Percentiles rank a stretch among this genome's conserved stretches.
phyloP scores from a whole-genome alignment of 2,329 filamentous ascomycete species.

The Colletotrichum theobromicola region DNA sequence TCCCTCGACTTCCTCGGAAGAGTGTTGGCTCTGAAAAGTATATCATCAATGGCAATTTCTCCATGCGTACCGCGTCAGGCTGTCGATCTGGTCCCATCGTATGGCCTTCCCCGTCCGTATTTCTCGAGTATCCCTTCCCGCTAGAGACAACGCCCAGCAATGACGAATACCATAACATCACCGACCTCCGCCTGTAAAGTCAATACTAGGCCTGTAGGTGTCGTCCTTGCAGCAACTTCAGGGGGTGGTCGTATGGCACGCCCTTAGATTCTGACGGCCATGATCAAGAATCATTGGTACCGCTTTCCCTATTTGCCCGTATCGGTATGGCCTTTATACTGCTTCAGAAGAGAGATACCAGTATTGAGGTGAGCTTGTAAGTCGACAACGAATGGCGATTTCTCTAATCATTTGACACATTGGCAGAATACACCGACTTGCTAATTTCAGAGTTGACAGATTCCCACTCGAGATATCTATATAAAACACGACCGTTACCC shows the following conservation, averaged over 20 bases:
- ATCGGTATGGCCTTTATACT: fast-evolving
- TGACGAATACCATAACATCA: fast-evolving
- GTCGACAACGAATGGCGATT: neutral
- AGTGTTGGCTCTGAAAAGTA: neutral
- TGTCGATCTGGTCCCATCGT: neutral
- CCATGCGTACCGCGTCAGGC: neutral
- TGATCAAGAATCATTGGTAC: too few species aligned
- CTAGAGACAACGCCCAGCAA: neutral
- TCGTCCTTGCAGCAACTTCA: fast-evolving
- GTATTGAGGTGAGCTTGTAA: neutral
- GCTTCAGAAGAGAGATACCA: neutral
- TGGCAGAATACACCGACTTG: neutral
- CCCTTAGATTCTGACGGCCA: too few species aligned
- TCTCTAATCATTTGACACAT: fast-evolving
- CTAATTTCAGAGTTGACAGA: neutral
- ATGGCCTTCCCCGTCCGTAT: fast-evolving
- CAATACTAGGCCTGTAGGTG: fast-evolving
- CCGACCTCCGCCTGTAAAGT: neutral
- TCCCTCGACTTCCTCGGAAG: too few species aligned
- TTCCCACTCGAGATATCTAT: neutral
- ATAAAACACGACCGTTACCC: neutral
- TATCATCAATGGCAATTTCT: neutral
- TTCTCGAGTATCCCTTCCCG: neutral
- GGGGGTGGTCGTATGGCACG: too few species aligned
- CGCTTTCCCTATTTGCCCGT: neutral